These are phyloP conservation scores for Syzygium grande DNA, from an alignment of 345 rosid genomes.

Conservation along the genomic window DNA sequence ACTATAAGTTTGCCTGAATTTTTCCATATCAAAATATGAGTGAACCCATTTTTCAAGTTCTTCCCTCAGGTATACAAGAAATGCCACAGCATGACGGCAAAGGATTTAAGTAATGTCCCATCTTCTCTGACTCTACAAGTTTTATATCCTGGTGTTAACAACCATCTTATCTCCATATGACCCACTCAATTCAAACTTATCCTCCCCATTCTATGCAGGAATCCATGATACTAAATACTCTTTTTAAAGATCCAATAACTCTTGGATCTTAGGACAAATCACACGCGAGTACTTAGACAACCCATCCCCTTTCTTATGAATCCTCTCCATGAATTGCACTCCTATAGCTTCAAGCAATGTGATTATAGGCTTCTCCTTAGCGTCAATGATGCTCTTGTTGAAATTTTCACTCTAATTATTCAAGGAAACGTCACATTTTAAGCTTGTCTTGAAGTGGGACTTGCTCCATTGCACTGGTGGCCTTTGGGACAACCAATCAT, in stretches of 20 bases:
- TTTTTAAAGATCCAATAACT: neutral
- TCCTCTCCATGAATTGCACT: neutral
- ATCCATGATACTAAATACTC: neutral
- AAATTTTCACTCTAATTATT: neutral
- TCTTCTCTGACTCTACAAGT: neutral
- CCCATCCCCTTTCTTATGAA: neutral
- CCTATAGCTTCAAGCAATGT: neutral
- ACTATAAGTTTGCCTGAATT: too few species aligned
- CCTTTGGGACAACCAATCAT: neutral
- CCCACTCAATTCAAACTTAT: neutral
- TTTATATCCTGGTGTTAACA: neutral
- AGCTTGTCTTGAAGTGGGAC: neutral
- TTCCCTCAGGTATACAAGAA: neutral
- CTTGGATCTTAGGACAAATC: neutral
- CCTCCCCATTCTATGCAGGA: neutral
- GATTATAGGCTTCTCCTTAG: neutral
- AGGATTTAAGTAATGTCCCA: neutral
- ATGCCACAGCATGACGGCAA: fast-evolving
- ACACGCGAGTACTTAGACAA: neutral
- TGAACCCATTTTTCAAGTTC: neutral
- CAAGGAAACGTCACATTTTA: neutral
- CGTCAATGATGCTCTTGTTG: neutral
- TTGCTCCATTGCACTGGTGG: neutral
- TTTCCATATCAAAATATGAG: too few species aligned
- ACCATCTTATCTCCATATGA: neutral